Conservation (phyloP, 2,329 filamentous ascomycete genomes). For the Microsporum canis region DNA sequence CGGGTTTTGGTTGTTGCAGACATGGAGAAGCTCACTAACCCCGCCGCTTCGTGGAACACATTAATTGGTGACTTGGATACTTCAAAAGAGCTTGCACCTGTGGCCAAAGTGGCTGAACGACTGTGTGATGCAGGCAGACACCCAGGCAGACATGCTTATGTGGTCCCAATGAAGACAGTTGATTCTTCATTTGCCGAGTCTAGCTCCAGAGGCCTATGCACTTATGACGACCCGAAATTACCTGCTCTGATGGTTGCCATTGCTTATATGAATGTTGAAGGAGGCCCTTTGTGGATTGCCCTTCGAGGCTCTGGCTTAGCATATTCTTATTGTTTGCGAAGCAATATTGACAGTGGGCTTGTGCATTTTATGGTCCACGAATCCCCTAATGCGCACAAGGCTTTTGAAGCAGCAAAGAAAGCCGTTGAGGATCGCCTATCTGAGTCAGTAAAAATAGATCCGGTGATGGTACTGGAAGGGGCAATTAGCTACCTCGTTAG, state of each 20-base stretch:
- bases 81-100: constrained; percentile 50
- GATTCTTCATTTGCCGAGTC: constrained; percentile 83
- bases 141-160: constrained; percentile 62
- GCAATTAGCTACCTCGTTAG: constrained; percentile 85
- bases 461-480: constrained; percentile 65
- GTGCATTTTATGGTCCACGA: constrained; percentile 80
- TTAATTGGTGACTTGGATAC: constrained; percentile 46
- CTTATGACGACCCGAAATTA: constrained; percentile 63
- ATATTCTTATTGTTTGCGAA: constrained; percentile 72
- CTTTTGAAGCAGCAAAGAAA: constrained; percentile 63
- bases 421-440: constrained; percentile 64
- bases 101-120: constrained; percentile 58
- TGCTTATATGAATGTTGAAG: constrained; percentile 82
- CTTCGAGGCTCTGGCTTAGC: constrained; percentile 88
- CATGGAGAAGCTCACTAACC: constrained; percentile 59
- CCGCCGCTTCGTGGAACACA: constrained; percentile 66
- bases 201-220: constrained; percentile 60
- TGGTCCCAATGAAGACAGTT: constrained; percentile 83
- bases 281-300: constrained; percentile 88
- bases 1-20: constrained; percentile 76
- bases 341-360: constrained; percentile 66
- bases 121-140: constrained; percentile 63
- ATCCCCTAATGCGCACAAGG: constrained; percentile 78
- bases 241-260: constrained; percentile 80
- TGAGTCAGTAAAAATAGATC: constrained; percentile 62